phyloP scores from a whole-genome alignment of 371 early-diverging fungal species.

The Mucor ambiguus region DNA sequence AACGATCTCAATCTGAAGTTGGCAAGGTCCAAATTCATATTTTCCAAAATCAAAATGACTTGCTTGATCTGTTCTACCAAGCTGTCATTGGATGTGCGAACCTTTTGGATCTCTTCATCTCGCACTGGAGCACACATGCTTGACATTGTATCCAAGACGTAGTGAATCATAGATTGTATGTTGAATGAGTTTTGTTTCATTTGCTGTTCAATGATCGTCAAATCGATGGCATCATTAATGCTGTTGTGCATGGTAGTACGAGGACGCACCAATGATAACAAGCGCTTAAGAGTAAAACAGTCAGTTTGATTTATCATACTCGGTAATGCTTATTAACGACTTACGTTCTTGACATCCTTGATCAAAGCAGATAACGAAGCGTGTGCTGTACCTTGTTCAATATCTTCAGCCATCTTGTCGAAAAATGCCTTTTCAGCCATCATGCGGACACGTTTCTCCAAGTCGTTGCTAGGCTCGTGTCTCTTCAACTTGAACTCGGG shows the following conservation, averaged over 20 bases:
- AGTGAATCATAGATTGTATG: conserved; percentile 40
- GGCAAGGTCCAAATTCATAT: conserved; percentile 76
- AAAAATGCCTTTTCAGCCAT: conserved; percentile 70
- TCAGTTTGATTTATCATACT: not conserved
- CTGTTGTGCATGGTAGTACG: conserved; percentile 32
- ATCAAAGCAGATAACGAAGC: conserved; percentile 51
- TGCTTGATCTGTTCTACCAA: conserved; percentile 11
- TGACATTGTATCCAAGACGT: conserved; percentile 57
- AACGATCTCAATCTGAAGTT: conserved; percentile 67
- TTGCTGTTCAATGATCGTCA: conserved; percentile 62
- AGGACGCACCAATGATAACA: conserved; percentile 42
- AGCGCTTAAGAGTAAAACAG: conserved; percentile 31
- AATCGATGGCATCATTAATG: conserved; percentile 64
- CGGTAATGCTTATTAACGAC: not conserved
- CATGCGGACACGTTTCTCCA: conserved; percentile 58
- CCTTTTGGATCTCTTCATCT: conserved; percentile 58
- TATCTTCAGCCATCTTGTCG: conserved; percentile 58
- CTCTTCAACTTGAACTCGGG: conserved; percentile 69
- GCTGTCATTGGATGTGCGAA: conserved; percentile 16
- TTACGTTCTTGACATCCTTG: conserved; percentile 59
- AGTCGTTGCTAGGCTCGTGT: conserved; percentile 15
- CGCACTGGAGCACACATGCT: conserved; percentile 79
- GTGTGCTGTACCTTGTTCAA: conserved; percentile 43
- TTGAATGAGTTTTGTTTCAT: conserved; percentile 50
- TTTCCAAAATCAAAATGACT: conserved; percentile 51